Evolutionary conservation across 225 moss, liverwort and hornwort species (phyloP).

Genomic region (Sphagnum contortum): DNA sequence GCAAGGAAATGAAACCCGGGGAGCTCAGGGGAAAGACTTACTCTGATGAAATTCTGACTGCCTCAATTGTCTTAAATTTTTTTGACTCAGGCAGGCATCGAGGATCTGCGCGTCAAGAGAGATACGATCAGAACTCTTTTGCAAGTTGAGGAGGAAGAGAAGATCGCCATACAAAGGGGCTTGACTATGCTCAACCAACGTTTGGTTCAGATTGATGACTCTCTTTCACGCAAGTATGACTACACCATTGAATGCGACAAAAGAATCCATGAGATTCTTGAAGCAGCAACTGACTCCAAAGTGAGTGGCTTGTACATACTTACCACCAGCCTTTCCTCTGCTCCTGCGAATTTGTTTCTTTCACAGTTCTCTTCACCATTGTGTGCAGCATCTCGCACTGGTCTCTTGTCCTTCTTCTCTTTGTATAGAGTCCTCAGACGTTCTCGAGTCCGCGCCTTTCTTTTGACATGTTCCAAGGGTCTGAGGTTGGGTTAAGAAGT

Average conservation of each 20-base stretch:
- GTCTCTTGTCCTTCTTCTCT: too few relatives aligned
- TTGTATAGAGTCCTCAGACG: too few relatives aligned
- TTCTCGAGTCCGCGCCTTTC: too few relatives aligned
- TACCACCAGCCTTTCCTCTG: too few relatives aligned
- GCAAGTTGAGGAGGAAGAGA: slow-evolving; percentile 92
- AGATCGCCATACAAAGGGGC: slow-evolving; percentile 76
- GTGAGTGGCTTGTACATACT: slow-evolving; percentile 8
- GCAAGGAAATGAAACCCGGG: too few relatives aligned
- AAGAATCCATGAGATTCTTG: slow-evolving; percentile 63
- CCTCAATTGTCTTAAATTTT: slow-evolving; percentile 2
- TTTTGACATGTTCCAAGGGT: too few relatives aligned
- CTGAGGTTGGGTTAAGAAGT: too few relatives aligned
- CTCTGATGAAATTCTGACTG: slow-evolving; percentile 6
- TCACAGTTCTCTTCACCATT: too few relatives aligned
- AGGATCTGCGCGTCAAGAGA: slow-evolving; percentile 79
- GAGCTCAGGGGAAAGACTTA: too few relatives aligned
- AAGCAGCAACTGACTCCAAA: slow-evolving; percentile 72
- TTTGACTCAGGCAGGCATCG: slow-evolving; percentile 36
- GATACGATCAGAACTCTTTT: slow-evolving; percentile 78
- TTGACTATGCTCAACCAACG: slow-evolving; percentile 71
- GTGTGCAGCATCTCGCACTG: too few relatives aligned
- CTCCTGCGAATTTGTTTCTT: too few relatives aligned
- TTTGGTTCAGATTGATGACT: slow-evolving; percentile 83
- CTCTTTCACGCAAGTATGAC: slow-evolving; percentile 58
- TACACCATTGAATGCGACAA: slow-evolving; percentile 91